Evolutionary conservation across 257 asterid species (phyloP), one percentile per base, ranked within the genome.

Genomic region (Plantago elongata): DNA sequence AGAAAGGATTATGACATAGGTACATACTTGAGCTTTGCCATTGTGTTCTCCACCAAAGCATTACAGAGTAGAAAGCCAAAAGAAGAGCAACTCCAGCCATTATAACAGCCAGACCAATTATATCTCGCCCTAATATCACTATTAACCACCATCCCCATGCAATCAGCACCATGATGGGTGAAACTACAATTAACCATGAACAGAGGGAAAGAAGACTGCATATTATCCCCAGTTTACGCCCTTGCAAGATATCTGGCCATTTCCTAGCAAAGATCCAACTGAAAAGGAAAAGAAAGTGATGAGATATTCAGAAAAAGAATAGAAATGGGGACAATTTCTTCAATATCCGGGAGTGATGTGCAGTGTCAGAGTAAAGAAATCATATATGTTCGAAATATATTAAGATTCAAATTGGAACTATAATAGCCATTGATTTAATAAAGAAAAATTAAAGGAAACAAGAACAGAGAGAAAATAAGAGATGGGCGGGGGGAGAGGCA

Each of bases 41-140:
- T 61, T 89, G 99, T 54, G 99, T 93, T 78, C 99, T 89, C 99
- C 97, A 93, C 99, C 99, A 93, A 71, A 93, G 96, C 97, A 93
- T 93, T 62, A 93, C 79, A 2, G 97, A 84, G 65, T 93, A 93
- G 81, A 93, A 93, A 30, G 99, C 95, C 80, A 93, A 72, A 46
- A 93, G 87, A 48, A 93, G 84, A 75, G 97, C 95, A 73, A 78
- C 82, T 69, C 99, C 99, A 68, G 95, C 94, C 99, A 93, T 93
- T 81, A 93, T 79, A 67, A 93, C 96, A 38, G 99, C 99, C 49
- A 93, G 84, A 66, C 99, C 97, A 78, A 93, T 81, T 52, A 93
- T 75, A 62, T 93, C 96, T 75, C 96, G 84, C 50, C 99, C 99
- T 72, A 93, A 81, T 75, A 90, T 93, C 77, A 82, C 64, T 65